Conservation (phyloP, 495 filamentous ascomycete genomes). For the Talaromyces stipitatus region DNA sequence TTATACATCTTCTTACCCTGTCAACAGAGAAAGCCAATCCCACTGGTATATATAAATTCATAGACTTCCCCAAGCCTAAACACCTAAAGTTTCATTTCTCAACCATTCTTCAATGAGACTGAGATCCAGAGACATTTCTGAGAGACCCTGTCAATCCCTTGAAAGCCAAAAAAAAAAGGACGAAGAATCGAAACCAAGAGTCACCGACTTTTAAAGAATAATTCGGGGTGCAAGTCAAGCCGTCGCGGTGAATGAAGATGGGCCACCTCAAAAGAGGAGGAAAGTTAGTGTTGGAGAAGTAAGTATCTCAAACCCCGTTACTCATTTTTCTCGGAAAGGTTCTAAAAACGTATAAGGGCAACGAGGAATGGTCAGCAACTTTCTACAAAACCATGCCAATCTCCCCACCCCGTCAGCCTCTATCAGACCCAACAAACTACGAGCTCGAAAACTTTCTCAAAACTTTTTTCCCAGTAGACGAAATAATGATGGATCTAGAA, state of each 20-base stretch:
- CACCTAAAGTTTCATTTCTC: neutral
- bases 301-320: neutral
- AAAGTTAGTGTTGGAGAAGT: neutral
- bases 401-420: neutral
- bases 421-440: neutral
- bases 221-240: neutral
- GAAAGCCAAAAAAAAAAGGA: neutral
- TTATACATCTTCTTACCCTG: neutral
- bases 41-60: neutral
- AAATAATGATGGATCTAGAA: neutral
- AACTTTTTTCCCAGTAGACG: neutral
- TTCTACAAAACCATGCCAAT: neutral
- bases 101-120: neutral
- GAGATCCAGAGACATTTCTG: neutral
- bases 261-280: conserved; percentile 1
- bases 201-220: neutral
- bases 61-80: neutral
- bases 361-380: too few species aligned
- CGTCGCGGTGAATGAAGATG: neutral
- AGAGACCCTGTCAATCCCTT: neutral
- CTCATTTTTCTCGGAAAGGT: neutral
- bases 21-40: neutral
- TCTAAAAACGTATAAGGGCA: too few species aligned
- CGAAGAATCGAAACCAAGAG: neutral
- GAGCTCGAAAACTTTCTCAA: neutral